Conservation (phyloP, 2,329 filamentous ascomycete species). For the Hansfordia pulvinata region DNA sequence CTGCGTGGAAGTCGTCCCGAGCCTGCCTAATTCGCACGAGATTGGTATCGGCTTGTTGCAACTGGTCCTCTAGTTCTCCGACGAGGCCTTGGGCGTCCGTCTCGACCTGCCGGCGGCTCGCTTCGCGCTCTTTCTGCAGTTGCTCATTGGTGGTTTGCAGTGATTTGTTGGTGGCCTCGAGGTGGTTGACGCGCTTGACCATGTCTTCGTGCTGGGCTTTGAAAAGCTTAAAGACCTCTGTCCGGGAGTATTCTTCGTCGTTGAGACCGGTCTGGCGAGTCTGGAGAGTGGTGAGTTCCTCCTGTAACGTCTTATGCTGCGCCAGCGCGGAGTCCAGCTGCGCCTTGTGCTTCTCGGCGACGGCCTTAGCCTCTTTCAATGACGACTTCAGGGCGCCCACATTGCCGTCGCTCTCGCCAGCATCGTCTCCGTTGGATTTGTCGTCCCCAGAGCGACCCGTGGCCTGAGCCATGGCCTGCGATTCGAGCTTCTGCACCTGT, state of each 20-base stretch:
- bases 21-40: slow-evolving; percentile 72
- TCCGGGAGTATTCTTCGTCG: slow-evolving; percentile 88
- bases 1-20: slow-evolving; percentile 75
- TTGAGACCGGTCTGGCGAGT: slow-evolving; percentile 56
- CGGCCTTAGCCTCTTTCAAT: slow-evolving; percentile 64
- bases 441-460: slow-evolving; percentile 30
- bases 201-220: slow-evolving; percentile 86
- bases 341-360: slow-evolving; percentile 72
- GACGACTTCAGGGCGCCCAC: slow-evolving; percentile 59
- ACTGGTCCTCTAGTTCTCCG: slow-evolving; percentile 67
- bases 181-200: slow-evolving; percentile 78
- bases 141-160: slow-evolving; percentile 76
- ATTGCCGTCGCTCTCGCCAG: slow-evolving; percentile 39
- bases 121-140: slow-evolving; percentile 69
- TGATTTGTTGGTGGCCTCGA: slow-evolving; percentile 79
- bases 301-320: slow-evolving; percentile 61
- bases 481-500: slow-evolving; percentile 84
- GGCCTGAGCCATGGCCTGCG: slow-evolving; percentile 66
- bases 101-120: slow-evolving; percentile 70
- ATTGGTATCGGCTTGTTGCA: slow-evolving; percentile 71
- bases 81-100: slow-evolving; percentile 62
- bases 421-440: slow-evolving; percentile 38
- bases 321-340: slow-evolving; percentile 69
- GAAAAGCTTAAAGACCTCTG: slow-evolving; percentile 85
- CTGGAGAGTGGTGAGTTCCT: slow-evolving; percentile 67